phyloP scores from a whole-genome alignment of 2,329 filamentous ascomycete genomes.

The Elsinoe batatas region DNA sequence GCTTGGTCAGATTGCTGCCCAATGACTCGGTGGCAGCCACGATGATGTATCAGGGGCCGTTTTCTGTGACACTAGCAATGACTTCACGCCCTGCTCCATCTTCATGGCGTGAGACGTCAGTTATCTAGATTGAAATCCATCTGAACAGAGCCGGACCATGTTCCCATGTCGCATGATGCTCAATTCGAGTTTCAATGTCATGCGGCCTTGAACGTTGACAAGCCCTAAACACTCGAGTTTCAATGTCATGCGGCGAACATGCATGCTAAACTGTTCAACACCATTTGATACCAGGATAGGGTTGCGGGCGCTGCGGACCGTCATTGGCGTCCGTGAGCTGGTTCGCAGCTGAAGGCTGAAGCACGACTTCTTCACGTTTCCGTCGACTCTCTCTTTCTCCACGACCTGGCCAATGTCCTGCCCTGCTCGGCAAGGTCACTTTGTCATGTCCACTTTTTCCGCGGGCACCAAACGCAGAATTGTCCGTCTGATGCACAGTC shows the following conservation, averaged over 20 bases:
- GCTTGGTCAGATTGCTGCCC: not conserved
- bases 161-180: not conserved
- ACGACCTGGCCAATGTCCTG: not conserved
- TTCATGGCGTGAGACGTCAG: too few species aligned
- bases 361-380: not conserved
- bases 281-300: not conserved
- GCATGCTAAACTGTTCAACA: not conserved
- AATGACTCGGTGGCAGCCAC: not conserved
- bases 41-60: not conserved
- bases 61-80: not conserved
- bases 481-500: not conserved
- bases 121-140: too few species aligned
- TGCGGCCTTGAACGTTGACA: not conserved
- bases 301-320: slow-evolving; percentile 12
- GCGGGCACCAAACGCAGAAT: not conserved
- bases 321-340: not conserved
- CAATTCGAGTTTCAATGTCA: not conserved
- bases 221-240: not conserved
- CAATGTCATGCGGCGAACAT: not conserved
- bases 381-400: not conserved
- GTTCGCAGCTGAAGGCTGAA: not conserved
- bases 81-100: not conserved
- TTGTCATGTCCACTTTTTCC: slow-evolving; percentile 7
- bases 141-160: not conserved
- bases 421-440: not conserved